Evolutionary conservation across 805 yeast genomes (phyloP).

Genomic region (Clavispora phyllophila): DNA sequence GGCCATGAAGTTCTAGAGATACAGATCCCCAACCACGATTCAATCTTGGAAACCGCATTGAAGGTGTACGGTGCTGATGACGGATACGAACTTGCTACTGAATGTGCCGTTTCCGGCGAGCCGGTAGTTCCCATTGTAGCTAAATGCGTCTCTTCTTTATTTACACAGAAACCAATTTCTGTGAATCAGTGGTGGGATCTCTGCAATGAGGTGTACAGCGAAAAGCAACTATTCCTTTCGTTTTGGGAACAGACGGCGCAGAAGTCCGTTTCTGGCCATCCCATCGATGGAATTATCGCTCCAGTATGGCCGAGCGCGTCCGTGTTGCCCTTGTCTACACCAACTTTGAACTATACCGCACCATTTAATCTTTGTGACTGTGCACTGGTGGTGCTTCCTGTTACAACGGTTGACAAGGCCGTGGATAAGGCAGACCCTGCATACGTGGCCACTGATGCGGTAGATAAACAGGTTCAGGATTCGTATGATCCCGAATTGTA

Average conservation of each 20-base stretch:
- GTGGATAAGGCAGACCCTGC: neutral
- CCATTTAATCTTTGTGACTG: slow-evolving; percentile 1
- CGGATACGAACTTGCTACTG: neutral
- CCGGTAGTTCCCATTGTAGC: neutral
- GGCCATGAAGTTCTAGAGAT: slow-evolving; percentile 1
- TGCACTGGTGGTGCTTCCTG: slow-evolving; percentile 1
- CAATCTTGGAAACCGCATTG: neutral
- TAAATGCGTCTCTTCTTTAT: neutral
- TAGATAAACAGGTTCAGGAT: neutral
- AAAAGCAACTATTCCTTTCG: neutral
- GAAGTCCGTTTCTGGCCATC: neutral
- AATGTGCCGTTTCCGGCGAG: slow-evolving; percentile 1
- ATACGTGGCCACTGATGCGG: neutral
- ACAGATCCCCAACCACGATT: neutral
- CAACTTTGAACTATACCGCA: neutral
- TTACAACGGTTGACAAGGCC: neutral
- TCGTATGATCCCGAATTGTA: slow-evolving; percentile 1
- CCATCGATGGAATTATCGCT: neutral
- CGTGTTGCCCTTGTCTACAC: neutral
- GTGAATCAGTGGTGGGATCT: slow-evolving; percentile 2
- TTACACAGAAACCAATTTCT: neutral
- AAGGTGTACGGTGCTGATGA: neutral
- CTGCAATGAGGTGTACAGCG: neutral
- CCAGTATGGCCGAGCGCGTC: slow-evolving; percentile 1
- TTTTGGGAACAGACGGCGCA: neutral